phyloP scores from a whole-genome alignment of 2,329 filamentous ascomycete genomes.

The Dothidotthia symphoricarpi region DNA sequence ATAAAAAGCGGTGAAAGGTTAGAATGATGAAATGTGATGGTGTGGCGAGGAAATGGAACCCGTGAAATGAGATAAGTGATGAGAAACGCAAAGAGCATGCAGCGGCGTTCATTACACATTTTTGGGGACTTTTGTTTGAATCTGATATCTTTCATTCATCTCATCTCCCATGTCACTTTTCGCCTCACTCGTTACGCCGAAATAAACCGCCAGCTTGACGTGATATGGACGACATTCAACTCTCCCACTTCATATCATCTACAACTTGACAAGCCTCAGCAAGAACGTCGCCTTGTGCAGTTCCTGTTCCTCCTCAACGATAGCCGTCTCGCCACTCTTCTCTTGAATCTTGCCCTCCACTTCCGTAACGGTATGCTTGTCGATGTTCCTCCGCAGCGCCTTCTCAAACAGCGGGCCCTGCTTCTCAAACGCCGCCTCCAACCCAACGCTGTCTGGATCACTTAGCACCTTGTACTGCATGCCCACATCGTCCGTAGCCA shows the following conservation, averaged over 20 bases:
- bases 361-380: conserved; percentile 63
- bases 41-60: no score
- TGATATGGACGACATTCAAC: neutral
- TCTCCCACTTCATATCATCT: neutral
- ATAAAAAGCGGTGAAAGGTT: conserved; percentile 33
- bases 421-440: conserved; percentile 67
- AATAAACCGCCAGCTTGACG: no score
- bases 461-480: conserved; percentile 86
- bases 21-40: no score
- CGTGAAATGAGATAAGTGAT: no score
- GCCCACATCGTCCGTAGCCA: conserved; percentile 89
- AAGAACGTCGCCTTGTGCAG: conserved; percentile 79
- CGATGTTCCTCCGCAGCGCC: conserved; percentile 72
- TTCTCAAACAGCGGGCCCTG: conserved; percentile 72
- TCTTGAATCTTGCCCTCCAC: conserved; percentile 58
- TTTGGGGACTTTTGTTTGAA: no score
- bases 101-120: no score
- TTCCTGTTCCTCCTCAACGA: conserved; percentile 81
- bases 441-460: conserved; percentile 73
- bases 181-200: no score
- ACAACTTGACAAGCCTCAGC: conserved; percentile 73
- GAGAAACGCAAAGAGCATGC: no score
- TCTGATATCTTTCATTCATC: no score
- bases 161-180: no score
- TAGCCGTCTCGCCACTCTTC: conserved; percentile 56